Evolutionary conservation across 2,329 filamentous ascomycete genomes (phyloP).

Genomic region (Celoporthe dispersa): DNA sequence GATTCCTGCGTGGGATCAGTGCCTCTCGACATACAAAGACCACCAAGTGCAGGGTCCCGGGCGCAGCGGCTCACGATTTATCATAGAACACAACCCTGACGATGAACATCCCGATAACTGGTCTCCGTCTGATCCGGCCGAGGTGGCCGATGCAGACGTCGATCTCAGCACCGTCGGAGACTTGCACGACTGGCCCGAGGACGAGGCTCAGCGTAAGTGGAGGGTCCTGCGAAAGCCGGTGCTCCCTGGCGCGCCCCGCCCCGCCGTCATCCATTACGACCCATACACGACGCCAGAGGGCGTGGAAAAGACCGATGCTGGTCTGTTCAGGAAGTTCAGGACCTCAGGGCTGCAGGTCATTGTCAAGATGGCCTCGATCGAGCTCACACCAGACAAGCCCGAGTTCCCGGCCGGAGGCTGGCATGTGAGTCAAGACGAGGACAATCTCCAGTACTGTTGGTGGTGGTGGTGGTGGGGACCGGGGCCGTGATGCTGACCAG

Average conservation of each 20-base stretch:
- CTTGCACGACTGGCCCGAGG: conserved; percentile 23
- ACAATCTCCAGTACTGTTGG: too few species aligned
- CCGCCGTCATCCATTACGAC: conserved; percentile 8
- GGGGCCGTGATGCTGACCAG: background rate
- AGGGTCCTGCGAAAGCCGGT: conserved; percentile 16
- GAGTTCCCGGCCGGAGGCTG: conserved; percentile 57
- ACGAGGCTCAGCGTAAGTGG: conserved; percentile 27
- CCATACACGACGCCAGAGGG: background rate
- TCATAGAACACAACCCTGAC: background rate
- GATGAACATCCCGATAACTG: conserved; percentile 7
- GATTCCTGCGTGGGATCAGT: conserved; percentile 16
- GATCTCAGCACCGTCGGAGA: conserved; percentile 23
- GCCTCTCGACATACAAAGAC: background rate
- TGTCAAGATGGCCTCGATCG: conserved; percentile 65
- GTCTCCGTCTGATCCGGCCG: background rate
- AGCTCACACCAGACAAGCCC: conserved; percentile 62
- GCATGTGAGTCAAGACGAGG: conserved; percentile 41
- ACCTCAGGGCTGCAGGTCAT: conserved; percentile 59
- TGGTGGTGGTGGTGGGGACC: too few species aligned
- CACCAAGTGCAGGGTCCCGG: background rate
- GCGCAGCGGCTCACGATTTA: conserved; percentile 10
- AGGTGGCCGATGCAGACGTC: background rate
- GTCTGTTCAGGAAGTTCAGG: conserved; percentile 29
- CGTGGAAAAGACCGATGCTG: conserved; percentile 15
- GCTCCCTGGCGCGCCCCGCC: conserved; percentile 1